Conservation (phyloP, 176 grass and related monocot genomes). For the Bonia amplexicaulis region DNA sequence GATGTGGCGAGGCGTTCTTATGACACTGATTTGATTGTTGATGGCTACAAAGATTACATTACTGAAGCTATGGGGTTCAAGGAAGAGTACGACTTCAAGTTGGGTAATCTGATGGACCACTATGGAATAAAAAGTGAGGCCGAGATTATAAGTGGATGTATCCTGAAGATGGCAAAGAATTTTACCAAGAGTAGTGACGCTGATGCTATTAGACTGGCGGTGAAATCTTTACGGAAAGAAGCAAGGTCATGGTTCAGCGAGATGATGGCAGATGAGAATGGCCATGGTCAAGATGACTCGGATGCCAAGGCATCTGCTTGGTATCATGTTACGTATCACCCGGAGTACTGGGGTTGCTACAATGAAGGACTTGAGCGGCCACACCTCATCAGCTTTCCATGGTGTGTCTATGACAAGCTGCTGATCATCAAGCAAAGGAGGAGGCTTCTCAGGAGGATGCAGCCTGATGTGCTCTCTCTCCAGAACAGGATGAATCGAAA, state of each 20-base stretch:
- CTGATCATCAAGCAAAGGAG: constrained; percentile 54
- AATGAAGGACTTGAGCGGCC: constrained; percentile 53
- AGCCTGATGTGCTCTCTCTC: constrained; percentile 28
- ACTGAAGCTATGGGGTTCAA: constrained; percentile 51
- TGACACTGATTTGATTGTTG: constrained; percentile 73
- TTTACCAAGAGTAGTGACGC: constrained; percentile 75
- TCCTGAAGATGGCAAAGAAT: constrained; percentile 79
- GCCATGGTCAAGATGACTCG: constrained; percentile 29
- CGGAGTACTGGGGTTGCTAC: constrained; percentile 51
- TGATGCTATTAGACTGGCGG: constrained; percentile 63
- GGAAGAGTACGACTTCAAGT: constrained; percentile 82
- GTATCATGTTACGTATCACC: constrained; percentile 87
- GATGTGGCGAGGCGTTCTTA: constrained; percentile 60
- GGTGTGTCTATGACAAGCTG: constrained; percentile 77
- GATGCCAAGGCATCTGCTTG: constrained; percentile 85
- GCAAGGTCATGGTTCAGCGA: constrained; percentile 71
- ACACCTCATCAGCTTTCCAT: constrained; percentile 87
- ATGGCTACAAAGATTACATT: constrained; percentile 54
- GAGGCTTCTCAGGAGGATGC: constrained; percentile 16
- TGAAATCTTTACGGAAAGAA: constrained; percentile 78
- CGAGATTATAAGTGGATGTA: constrained; percentile 77
- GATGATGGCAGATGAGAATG: constrained; percentile 18
- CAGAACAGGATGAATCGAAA: constrained; percentile 17
- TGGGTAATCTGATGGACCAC: constrained; percentile 88
- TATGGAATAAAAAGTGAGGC: constrained; percentile 89